These are phyloP conservation scores for Botrytis cinerea DNA, from an alignment of 2,329 filamentous ascomycete genomes.

Conservation along the genomic window DNA sequence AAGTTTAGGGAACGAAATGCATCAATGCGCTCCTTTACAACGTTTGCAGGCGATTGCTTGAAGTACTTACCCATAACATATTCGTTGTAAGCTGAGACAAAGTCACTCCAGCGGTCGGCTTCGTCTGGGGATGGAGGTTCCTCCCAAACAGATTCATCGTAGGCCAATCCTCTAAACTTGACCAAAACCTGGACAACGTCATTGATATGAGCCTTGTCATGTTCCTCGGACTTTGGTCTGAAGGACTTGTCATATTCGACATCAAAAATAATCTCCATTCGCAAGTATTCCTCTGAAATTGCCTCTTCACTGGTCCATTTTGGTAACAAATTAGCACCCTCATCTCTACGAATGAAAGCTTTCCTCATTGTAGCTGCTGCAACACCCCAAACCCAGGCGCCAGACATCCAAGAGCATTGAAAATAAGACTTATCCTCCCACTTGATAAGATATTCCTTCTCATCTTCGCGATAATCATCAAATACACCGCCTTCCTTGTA, in stretches of 20 bases:
- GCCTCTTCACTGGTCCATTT: conserved; percentile 75
- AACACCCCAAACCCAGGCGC: conserved; percentile 82
- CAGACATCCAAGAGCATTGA: conserved; percentile 83
- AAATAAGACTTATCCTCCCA: conserved; percentile 82
- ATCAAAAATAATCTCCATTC: conserved; percentile 85
- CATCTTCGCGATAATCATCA: conserved; percentile 65
- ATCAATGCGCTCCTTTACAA: conserved; percentile 67
- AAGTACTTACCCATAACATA: conserved; percentile 81
- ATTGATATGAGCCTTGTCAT: conserved; percentile 70
- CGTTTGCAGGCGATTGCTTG: conserved; percentile 52
- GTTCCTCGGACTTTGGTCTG: conserved; percentile 59
- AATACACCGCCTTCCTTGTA: conserved; percentile 56
- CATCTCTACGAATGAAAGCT: conserved; percentile 73
- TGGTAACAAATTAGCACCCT: conserved; percentile 58
- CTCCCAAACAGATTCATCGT: conserved; percentile 92
- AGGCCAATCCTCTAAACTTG: conserved; percentile 90
- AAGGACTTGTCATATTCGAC: conserved; percentile 65
- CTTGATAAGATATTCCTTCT: conserved; percentile 91
- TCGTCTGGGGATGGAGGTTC: conserved; percentile 67
- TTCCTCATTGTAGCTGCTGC: conserved; percentile 64
- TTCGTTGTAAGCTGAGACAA: conserved; percentile 80
- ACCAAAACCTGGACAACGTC: conserved; percentile 75
- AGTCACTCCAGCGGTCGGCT: conserved; percentile 72
- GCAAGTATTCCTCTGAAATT: conserved; percentile 82
- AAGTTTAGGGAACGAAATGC: conserved; percentile 69